phyloP scores from a whole-genome alignment of 2,329 filamentous ascomycete genomes.

The Fusarium sp. region DNA sequence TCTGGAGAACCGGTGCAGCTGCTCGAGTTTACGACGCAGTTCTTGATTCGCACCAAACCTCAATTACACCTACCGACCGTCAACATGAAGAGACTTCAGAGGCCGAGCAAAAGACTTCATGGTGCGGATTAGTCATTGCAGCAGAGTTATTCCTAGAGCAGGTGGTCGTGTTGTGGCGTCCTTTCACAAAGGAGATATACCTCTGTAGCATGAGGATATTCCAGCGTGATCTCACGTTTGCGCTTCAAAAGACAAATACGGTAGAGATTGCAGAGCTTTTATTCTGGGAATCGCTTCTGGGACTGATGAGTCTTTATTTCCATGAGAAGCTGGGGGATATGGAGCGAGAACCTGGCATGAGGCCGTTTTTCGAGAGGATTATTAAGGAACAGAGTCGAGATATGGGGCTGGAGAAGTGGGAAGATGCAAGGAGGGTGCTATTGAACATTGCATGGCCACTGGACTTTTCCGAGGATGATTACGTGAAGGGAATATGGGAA shows the following conservation, averaged over 20 bases:
- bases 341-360: not conserved
- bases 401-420: not conserved
- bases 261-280: not conserved
- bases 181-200: not conserved
- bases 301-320: not conserved
- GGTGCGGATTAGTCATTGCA: not conserved
- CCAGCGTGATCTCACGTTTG: not conserved
- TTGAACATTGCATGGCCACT: not conserved
- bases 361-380: not conserved
- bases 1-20: not conserved
- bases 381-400: not conserved
- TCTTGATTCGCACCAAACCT: not conserved
- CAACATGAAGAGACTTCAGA: not conserved
- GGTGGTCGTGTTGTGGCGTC: not conserved
- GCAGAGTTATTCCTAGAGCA: constrained; percentile 3
- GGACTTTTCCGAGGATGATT: not conserved
- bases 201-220: constrained; percentile 5
- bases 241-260: not conserved
- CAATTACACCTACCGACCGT: not conserved
- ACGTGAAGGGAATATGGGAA: not conserved
- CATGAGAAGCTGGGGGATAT: not conserved
- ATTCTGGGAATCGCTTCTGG: constrained; percentile 6
- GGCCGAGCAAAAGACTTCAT: not conserved
- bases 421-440: not conserved
- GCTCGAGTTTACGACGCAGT: not conserved